Evolutionary conservation across 225 moss, liverwort and hornwort genomes (phyloP).

Genomic region (Climacium dendroides): DNA sequence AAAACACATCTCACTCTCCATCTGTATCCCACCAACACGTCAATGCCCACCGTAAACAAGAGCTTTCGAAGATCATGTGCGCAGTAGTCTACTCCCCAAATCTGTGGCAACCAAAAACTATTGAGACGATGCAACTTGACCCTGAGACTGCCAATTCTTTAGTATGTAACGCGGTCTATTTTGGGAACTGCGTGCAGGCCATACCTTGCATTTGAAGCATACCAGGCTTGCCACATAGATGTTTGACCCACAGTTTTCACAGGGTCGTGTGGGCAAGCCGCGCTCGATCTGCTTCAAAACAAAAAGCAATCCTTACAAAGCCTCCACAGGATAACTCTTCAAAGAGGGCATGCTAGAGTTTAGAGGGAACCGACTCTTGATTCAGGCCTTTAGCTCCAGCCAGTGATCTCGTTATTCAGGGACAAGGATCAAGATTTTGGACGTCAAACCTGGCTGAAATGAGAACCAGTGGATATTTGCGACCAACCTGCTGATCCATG

Average conservation of each 20-base stretch:
- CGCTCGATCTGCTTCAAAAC: conserved; percentile 32
- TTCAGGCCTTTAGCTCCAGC: background rate
- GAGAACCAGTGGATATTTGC: background rate
- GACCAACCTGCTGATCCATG: conserved; percentile 77
- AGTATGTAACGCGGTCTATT: background rate
- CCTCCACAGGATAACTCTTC: background rate
- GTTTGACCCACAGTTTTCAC: conserved; percentile 46
- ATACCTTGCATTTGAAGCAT: conserved; percentile 85
- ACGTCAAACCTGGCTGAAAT: background rate
- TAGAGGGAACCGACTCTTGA: background rate
- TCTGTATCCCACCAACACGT: conserved; percentile 7
- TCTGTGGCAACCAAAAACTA: background rate
- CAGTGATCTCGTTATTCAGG: background rate
- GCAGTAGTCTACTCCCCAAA: background rate
- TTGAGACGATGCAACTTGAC: background rate
- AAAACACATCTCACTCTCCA: conserved; percentile 62
- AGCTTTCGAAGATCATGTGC: background rate
- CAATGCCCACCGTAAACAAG: background rate
- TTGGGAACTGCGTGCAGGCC: background rate
- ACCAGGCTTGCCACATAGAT: conserved; percentile 61
- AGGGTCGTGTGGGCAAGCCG: conserved; percentile 40
- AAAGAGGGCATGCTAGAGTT: background rate
- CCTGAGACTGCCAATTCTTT: background rate
- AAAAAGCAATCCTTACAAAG: background rate
- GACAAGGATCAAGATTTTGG: background rate